Conservation (phyloP, 768 basidiomycete species). For the Tulasnella sp. region DNA sequence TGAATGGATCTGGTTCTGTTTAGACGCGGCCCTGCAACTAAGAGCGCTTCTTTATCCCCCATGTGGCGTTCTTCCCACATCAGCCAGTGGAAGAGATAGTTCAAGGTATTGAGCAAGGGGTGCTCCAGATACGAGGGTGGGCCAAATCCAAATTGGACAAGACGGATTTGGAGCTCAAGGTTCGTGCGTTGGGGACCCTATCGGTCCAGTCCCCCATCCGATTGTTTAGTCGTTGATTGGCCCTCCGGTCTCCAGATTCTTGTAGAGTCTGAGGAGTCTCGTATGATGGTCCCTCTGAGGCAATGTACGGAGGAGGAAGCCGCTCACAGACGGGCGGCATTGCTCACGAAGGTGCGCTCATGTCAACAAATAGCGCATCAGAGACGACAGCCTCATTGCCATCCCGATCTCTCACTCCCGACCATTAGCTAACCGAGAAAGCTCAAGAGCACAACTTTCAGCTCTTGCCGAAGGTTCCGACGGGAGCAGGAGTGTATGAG, state of each 20-base stretch:
- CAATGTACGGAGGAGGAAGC: constrained; percentile 1
- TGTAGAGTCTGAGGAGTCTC: background rate
- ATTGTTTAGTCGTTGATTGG: background rate
- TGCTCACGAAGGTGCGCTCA: background rate
- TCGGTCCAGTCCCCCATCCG: too few species aligned
- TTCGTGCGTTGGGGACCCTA: background rate
- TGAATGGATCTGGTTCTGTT: background rate
- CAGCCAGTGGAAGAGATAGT: background rate
- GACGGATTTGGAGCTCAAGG: background rate
- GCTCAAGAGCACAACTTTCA: background rate
- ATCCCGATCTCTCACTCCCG: too few species aligned
- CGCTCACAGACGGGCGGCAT: background rate
- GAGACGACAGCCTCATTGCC: too few species aligned
- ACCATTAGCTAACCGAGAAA: constrained; percentile 12
- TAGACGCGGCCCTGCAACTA: too few species aligned
- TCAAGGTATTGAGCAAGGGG: background rate
- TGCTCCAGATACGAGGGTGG: constrained; percentile 9
- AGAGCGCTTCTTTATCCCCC: too few species aligned
- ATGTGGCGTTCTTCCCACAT: too few species aligned
- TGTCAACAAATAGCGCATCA: too few species aligned
- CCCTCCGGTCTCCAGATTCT: background rate
- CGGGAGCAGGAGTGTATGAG: background rate
- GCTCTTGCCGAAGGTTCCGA: background rate
- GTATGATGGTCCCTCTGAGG: background rate
- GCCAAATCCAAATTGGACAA: background rate